These are phyloP conservation scores for Protomyces arabidopsidicola DNA, from an alignment of 1,139 yeast genomes.

Conservation along the genomic window DNA sequence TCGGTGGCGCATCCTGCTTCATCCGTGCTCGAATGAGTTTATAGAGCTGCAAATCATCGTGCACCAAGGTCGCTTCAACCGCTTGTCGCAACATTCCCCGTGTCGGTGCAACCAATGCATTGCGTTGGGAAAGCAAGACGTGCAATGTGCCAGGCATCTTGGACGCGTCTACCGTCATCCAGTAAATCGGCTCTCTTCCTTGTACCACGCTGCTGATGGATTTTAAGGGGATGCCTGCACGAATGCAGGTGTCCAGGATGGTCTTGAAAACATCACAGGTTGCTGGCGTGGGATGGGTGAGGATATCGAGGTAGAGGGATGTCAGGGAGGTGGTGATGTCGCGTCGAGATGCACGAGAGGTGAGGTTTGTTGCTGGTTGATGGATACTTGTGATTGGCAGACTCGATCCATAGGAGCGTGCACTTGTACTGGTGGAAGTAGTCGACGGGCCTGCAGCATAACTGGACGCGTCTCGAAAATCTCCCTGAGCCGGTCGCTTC, in stretches of 20 bases:
- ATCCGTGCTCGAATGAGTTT: background rate
- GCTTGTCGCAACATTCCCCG: background rate
- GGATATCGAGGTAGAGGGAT: conserved; percentile 6
- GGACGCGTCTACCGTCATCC: conserved; percentile 9
- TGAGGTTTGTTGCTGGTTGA: background rate
- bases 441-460: too few relatives aligned
- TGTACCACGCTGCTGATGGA: background rate
- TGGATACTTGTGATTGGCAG: background rate
- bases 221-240: background rate
- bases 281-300: background rate
- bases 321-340: background rate
- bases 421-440: background rate
- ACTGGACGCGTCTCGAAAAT: too few relatives aligned
- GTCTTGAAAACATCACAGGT: conserved; percentile 6
- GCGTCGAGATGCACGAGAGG: background rate
- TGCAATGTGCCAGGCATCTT: conserved; percentile 15
- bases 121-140: background rate
- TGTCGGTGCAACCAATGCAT: background rate
- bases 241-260: conserved; percentile 4
- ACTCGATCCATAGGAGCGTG: background rate
- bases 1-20: background rate
- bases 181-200: conserved; percentile 11
- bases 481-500: background rate
- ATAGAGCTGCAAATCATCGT: background rate
- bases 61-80: conserved; percentile 6